Base-by-base conservation (phyloP, 257 asterid genomes). In the Schizonepeta tenuifolia region DNA sequence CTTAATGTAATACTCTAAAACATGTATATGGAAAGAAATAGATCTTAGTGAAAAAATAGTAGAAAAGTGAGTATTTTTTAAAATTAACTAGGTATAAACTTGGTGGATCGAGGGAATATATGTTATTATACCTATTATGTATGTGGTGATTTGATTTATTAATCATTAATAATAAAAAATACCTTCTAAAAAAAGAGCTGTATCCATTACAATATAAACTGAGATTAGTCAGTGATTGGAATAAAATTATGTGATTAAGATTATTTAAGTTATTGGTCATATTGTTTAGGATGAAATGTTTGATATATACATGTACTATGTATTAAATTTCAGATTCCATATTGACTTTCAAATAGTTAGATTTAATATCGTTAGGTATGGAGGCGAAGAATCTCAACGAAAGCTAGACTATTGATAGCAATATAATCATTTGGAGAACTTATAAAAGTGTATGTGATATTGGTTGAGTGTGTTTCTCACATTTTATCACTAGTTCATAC, bases 381-480 rank as follows among this genome's bases (percentile, higher is more conserved):
- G 59, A 53, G 31, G 31, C 59, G 31, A 53, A 53, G 59, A 53
- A 53, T 53, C 59, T 53, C 59, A 21, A 53, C 59, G 33, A 53
- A 53, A 53, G 33, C 59, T 53, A 21, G 6, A 47, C 31, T 9
- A 53, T 2, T 47, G 15, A 9, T 53, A 53, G 2, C 13, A 20
- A 22, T 53, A 20, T 53, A 20, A 53, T 33, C 13, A 9, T 20
- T 53, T 53, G 15, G 1, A 22, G 9, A 10, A 53, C 59, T 51
- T 51, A 18, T 17, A 7, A 8, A 51, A 51, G 5, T 28, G 0
- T 9, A 53, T 53, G 9, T 0, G 13, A 53, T 53, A 18, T 53
- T 53, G 58, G 58, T 51, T 24, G 2, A 24, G 26, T 24, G 26
- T 24, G 2, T 24, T 24, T 24, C 26, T 24, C 26, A 24, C 1